phyloP scores from a whole-genome alignment of 2,329 filamentous ascomycete genomes.

The Fusarium bactridioides region DNA sequence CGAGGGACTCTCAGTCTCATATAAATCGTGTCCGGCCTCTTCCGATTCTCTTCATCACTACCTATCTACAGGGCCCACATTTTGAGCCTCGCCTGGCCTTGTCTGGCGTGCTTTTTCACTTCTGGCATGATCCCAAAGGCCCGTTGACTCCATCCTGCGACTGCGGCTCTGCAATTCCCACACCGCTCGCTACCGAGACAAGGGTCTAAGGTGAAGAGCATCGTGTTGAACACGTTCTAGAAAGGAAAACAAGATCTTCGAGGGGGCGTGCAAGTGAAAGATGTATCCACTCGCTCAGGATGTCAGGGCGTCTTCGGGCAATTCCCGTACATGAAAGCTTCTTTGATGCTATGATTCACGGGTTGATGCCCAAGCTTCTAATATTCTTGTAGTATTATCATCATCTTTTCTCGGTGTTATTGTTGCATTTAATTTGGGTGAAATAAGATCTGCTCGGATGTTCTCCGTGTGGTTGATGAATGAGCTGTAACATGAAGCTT shows the following conservation, averaged over 20 bases:
- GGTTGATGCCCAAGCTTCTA: background rate
- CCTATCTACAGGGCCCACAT: conserved; percentile 17
- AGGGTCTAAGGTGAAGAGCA: conserved; percentile 19
- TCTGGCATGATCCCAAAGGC: conserved; percentile 28
- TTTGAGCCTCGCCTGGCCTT: background rate
- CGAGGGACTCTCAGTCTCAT: background rate
- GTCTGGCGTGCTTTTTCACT: conserved; percentile 20
- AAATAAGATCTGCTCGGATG: conserved; percentile 14
- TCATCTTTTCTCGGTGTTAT: background rate
- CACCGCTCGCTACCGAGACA: conserved; percentile 25
- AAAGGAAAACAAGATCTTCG: conserved; percentile 5
- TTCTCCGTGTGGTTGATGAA: conserved; percentile 18
- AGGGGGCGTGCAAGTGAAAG: conserved; percentile 5
- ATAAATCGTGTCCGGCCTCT: conserved; percentile 29
- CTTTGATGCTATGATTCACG: background rate
- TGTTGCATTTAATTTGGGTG: background rate
- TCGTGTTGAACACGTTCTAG: conserved; percentile 1
- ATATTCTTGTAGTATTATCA: background rate
- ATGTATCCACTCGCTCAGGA: conserved; percentile 15
- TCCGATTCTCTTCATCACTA: conserved; percentile 23
- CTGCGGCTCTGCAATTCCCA: conserved; percentile 29
- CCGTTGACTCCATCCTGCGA: background rate
- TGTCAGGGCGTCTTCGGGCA: conserved; percentile 29
- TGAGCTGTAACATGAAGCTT: background rate
- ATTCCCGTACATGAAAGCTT: conserved; percentile 28